A percentile compares a stretch with the other conserved stretches of the same genome.
phyloP scores from a whole-genome alignment of 306 rosid genomes.

The Alnus glutinosa region DNA sequence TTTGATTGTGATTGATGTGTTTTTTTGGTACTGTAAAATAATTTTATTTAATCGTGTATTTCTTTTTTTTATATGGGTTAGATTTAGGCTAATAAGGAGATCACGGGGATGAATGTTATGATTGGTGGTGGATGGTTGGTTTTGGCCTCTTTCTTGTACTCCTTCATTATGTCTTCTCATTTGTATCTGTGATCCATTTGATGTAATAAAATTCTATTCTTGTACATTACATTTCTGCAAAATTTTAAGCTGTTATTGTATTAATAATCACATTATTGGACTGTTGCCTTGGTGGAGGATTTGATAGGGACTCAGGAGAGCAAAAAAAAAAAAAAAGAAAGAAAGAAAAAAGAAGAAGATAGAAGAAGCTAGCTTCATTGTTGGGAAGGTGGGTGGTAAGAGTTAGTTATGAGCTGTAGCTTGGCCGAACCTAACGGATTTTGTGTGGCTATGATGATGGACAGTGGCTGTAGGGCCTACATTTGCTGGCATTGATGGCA shows the following conservation, averaged over 20 bases:
- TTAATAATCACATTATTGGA: neutral
- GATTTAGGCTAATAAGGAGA: slow-evolving; percentile 20
- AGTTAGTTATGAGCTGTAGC: slow-evolving; percentile 20
- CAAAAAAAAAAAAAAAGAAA: neutral
- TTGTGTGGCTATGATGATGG: slow-evolving; percentile 21
- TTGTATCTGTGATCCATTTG: slow-evolving; percentile 33
- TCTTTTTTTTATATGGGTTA: neutral
- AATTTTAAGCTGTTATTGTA: neutral
- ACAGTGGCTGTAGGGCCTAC: slow-evolving; percentile 26
- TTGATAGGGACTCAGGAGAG: too few relatives aligned
- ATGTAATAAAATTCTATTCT: slow-evolving; percentile 30
- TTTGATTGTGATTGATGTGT: slow-evolving; percentile 30
- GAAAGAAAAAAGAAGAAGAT: neutral
- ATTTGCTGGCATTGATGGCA: neutral
- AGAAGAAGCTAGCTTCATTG: neutral
- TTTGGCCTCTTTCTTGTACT: slow-evolving; percentile 13
- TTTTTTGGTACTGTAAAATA: slow-evolving; percentile 14
- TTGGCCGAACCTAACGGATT: slow-evolving; percentile 16
- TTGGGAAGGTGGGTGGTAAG: slow-evolving; percentile 21
- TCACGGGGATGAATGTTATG: neutral
- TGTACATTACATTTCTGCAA: neutral
- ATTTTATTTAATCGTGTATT: slow-evolving; percentile 3
- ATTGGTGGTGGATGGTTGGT: slow-evolving; percentile 8
- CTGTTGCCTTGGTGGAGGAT: neutral
- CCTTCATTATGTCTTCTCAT: slow-evolving; percentile 4